phyloP scores from a whole-genome alignment of 139 green algal genomes.

The Micractinium conductrix region DNA sequence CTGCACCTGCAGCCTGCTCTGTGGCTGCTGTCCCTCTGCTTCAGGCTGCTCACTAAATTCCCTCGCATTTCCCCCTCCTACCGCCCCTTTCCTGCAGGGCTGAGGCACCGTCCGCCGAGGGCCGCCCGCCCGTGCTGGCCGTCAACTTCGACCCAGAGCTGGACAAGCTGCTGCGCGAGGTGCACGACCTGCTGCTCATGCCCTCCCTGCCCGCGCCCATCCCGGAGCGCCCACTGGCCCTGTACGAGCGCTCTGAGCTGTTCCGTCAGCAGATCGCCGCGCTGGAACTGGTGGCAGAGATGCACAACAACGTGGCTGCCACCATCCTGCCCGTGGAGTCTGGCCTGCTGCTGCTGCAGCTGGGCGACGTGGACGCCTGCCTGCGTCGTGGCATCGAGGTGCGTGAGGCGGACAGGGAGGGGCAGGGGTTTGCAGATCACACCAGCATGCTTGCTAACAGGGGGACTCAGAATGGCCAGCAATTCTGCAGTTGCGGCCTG shows the following conservation, averaged over 20 bases:
- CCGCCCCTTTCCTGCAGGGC: constrained; percentile 19
- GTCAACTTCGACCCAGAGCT: constrained; percentile 94
- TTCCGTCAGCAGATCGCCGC: constrained; percentile 83
- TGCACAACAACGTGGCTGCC: constrained; percentile 83
- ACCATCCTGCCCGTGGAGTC: constrained; percentile 84
- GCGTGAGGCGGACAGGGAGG: neutral
- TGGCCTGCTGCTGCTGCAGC: constrained; percentile 81
- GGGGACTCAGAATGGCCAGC: no score
- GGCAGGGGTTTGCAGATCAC: neutral
- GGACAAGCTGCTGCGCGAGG: constrained; percentile 85
- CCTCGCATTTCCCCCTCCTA: neutral
- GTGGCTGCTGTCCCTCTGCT: no score
- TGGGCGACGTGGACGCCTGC: constrained; percentile 68
- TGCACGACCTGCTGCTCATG: constrained; percentile 90
- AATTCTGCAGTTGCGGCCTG: no score
- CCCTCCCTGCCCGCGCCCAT: constrained; percentile 53
- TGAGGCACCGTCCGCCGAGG: constrained; percentile 12
- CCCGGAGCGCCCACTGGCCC: constrained; percentile 43
- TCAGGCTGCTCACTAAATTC: no score
- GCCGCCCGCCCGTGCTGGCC: constrained; percentile 46
- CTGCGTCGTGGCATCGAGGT: constrained; percentile 67
- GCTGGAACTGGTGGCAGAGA: constrained; percentile 83
- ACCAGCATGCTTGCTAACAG: neutral
- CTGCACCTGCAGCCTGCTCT: neutral
- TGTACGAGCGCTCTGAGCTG: constrained; percentile 71